A percentile compares a stretch with the other conserved stretches of the same genome.
phyloP scores from a whole-genome alignment of 129 eudicot species.

The carrot (Daucus carota) region DH1_v3.0 NC_030383.2:11692501-11693000 shows the following conservation, averaged over 20 bases:
- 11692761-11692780: constrained; percentile 50
- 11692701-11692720: not conserved
- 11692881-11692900: not conserved
- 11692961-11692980: not conserved
- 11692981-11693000: not conserved
- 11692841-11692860: too few species aligned
- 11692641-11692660: constrained; percentile 54
- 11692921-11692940: too few species aligned
- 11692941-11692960: not conserved
- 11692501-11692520: not conserved
- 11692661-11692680: not conserved
- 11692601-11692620: constrained; percentile 50
- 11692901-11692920: not conserved
- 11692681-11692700: not conserved
- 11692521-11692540: constrained; percentile 20
- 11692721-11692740: not conserved
- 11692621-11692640: constrained; percentile 45
- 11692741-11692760: constrained; percentile 35
- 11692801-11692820: not conserved
- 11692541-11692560: constrained; percentile 54
- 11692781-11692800: constrained; percentile 54
- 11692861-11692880: not conserved
- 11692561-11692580: constrained; percentile 47
- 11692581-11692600: constrained; percentile 51
- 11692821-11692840: not conserved